Evolutionary conservation across 331 rosid species (phyloP), one percentile per base, ranked within the genome.

Genomic region (Quercus tomentella): DNA sequence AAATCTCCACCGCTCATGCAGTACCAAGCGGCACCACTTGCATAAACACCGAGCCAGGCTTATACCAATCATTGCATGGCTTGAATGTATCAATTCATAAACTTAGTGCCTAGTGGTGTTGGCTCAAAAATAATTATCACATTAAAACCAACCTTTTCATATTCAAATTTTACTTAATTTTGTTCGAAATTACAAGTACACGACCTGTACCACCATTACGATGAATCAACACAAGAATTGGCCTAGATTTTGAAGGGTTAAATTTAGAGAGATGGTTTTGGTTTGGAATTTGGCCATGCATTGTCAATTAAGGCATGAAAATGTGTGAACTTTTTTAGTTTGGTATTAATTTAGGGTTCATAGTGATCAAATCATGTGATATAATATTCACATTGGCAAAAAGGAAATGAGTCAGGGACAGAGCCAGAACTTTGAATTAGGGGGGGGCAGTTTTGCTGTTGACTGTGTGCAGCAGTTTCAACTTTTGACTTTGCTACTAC

Each of bases 21-120:
- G 37, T 10, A 11, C 92, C 96, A 12, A 91, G 51, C 4, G 93
- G 96, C 72, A 89, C 92, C 82, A 89, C 87, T 16, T 89, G 94
- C 10, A 89, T 12, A 51, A 87, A 21, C 33, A 84, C 77, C 0
- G 91, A 74, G 0, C 96, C 94, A 0, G 82, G 70, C 21, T 82
- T 12, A 91, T 84, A 7, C 96, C 97, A 2, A 91, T 30, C 85
- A 91, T 26, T 1, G 80, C 91, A 73, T 92, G 88, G 56, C 91
- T 88, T 4, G 80, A 73, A 51, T 88, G 90, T 30, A 92, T 4
- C 37, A 82, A 20, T 51, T 68, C 73, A 52, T 82, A 89, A 11
- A 82, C 63, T 6, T 80, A 21, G 0, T 41, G 31, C 88, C 89
- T 21, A 2, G 79, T 28, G 4, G 78, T 81, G 77, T 77, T 54